Percentiles rank a stretch among this genome's conserved stretches.
Evolutionary conservation across 2,329 filamentous ascomycete species (phyloP).

Genomic region (Rhinocladiella similis): DNA sequence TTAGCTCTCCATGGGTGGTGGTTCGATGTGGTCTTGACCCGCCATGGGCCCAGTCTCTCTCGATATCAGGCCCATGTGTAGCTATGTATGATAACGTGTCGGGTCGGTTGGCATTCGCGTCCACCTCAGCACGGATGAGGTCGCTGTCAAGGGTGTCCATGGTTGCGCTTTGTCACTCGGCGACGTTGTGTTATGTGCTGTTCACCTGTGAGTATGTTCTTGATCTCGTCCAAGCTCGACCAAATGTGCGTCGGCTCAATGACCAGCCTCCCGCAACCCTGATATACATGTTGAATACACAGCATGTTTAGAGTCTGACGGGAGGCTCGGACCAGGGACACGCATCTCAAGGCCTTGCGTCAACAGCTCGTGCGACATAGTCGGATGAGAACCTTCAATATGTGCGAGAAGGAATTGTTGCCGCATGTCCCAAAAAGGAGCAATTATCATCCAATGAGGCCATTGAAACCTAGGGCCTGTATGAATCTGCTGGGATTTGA

Average conservation of each 20-base stretch:
- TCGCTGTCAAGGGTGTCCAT: slow-evolving; percentile 14
- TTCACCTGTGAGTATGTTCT: neutral
- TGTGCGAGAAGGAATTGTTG: no score
- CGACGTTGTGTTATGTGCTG: neutral
- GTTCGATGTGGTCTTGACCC: neutral
- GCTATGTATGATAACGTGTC: slow-evolving; percentile 14
- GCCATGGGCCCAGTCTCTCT: slow-evolving; percentile 10
- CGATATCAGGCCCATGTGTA: slow-evolving; percentile 14
- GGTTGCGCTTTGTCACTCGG: neutral
- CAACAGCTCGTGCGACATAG: no score
- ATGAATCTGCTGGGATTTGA: no score
- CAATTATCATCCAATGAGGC: no score
- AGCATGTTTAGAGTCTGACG: no score
- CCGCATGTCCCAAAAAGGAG: no score
- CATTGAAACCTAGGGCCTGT: no score
- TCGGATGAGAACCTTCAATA: no score
- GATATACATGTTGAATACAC: no score
- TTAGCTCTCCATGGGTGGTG: neutral
- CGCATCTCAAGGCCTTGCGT: no score
- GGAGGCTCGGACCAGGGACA: no score
- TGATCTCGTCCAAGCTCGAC: neutral
- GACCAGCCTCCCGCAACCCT: no score
- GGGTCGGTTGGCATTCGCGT: slow-evolving; percentile 10
- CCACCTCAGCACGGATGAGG: slow-evolving; percentile 15
- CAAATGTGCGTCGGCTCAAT: neutral